Conservation (phyloP, 257 asterid genomes). For the Scutellaria minor region DNA sequence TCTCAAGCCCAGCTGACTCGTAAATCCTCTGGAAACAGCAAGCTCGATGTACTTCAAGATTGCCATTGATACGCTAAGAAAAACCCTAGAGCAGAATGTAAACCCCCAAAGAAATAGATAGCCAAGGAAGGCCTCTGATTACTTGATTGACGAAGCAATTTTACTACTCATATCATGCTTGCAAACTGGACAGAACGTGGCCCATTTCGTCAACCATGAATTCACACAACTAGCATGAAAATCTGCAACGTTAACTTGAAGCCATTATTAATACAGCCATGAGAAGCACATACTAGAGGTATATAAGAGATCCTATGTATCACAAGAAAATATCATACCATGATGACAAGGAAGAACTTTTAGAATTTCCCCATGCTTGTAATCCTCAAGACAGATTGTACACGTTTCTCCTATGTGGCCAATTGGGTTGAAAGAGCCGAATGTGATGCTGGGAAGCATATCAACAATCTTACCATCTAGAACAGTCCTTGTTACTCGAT, state of each 20-base stretch:
- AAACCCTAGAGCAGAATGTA: background rate
- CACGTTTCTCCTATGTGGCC: slow-evolving; percentile 36
- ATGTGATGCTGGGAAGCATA: slow-evolving; percentile 34
- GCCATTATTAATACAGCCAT: slow-evolving; percentile 28
- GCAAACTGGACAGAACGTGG: slow-evolving; percentile 43
- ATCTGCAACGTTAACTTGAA: slow-evolving; percentile 21
- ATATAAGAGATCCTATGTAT: background rate
- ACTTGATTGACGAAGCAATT: slow-evolving; percentile 25
- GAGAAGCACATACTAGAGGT: slow-evolving; percentile 2
- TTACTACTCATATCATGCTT: slow-evolving; percentile 35
- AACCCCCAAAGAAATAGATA: background rate
- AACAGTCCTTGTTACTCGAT: slow-evolving; percentile 13
- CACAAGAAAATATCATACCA: slow-evolving; percentile 26
- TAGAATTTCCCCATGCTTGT: slow-evolving; percentile 36
- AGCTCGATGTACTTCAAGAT: background rate
- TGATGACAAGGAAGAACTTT: slow-evolving; percentile 43
- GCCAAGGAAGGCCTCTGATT: background rate
- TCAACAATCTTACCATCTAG: slow-evolving; percentile 31
- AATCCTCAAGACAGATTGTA: slow-evolving; percentile 41
- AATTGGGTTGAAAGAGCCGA: slow-evolving; percentile 16
- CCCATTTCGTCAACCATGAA: slow-evolving; percentile 43
- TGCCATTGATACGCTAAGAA: slow-evolving; percentile 16
- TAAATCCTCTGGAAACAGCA: background rate
- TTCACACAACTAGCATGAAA: slow-evolving; percentile 40
- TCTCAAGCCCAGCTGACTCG: slow-evolving; percentile 1